phyloP scores from a whole-genome alignment of 192 early-diverging fungal species.

The Coemansia sp. region DNA sequence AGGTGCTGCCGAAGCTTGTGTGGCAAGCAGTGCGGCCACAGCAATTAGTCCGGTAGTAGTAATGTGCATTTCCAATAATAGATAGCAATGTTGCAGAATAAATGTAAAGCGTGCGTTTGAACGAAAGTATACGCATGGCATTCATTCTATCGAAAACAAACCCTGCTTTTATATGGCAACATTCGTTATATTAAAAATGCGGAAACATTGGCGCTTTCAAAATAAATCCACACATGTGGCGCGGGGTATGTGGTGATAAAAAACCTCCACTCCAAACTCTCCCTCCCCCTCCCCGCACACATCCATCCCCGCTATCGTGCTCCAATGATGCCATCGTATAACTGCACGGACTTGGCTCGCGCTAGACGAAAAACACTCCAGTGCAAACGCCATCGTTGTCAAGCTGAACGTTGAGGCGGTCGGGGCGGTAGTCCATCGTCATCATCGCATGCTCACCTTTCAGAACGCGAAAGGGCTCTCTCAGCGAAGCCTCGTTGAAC shows the following conservation, averaged over 20 bases:
- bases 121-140: too few relatives aligned
- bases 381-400: slow-evolving; percentile 21
- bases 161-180: too few relatives aligned
- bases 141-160: too few relatives aligned
- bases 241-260: too few relatives aligned
- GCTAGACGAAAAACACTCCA: slow-evolving; percentile 13
- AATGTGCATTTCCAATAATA: not conserved
- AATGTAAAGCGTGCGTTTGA: too few relatives aligned
- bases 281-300: too few relatives aligned
- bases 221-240: too few relatives aligned
- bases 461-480: slow-evolving; percentile 23
- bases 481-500: slow-evolving; percentile 14
- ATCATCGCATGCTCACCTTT: slow-evolving; percentile 9
- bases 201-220: too few relatives aligned
- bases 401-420: slow-evolving; percentile 27
- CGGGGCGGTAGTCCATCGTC: slow-evolving; percentile 27
- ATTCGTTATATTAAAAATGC: too few relatives aligned
- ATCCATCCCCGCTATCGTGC: too few relatives aligned
- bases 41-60: not conserved
- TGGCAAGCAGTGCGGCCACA: not conserved
- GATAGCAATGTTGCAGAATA: not conserved
- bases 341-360: not conserved
- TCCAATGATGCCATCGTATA: too few relatives aligned
- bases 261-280: too few relatives aligned
- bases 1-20: not conserved